phyloP scores from a whole-genome alignment of 768 basidiomycete species.

The Russula sp. region DNA sequence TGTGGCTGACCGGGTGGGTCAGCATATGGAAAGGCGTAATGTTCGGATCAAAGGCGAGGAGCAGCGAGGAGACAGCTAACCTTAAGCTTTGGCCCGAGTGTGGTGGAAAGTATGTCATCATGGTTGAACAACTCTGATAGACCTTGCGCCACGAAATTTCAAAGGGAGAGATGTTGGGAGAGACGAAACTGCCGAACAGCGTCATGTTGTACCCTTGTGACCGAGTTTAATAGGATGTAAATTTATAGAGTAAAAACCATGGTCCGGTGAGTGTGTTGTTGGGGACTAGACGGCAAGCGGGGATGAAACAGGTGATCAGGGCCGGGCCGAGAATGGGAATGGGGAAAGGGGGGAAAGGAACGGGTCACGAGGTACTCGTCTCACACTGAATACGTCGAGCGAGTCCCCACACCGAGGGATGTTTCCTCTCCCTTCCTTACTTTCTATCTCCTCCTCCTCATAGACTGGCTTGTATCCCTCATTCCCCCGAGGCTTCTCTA shows the following conservation, averaged over 20 bases:
- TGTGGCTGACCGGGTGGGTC: not conserved
- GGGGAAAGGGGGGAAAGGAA: slow-evolving; percentile 11
- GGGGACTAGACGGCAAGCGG: not conserved
- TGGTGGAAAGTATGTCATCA: not conserved
- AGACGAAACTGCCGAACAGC: not conserved
- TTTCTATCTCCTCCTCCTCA: slow-evolving; percentile 11
- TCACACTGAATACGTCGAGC: slow-evolving; percentile 6
- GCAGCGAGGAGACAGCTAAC: not conserved
- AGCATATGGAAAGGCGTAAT: slow-evolving; percentile 5
- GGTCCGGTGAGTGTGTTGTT: not conserved
- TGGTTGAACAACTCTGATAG: not conserved
- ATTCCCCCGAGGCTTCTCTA: slow-evolving; percentile 1
- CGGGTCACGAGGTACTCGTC: slow-evolving; percentile 17
- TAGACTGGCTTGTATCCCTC: slow-evolving; percentile 18
- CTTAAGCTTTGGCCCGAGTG: not conserved
- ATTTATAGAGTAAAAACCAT: not conserved
- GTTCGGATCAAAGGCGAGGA: slow-evolving; percentile 1
- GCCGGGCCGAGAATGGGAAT: slow-evolving; percentile 11
- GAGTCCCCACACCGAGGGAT: slow-evolving; percentile 8
- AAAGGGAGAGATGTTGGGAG: not conserved
- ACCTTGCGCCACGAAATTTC: not conserved
- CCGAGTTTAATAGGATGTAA: not conserved
- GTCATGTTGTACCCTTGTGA: not conserved
- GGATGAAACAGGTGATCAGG: slow-evolving; percentile 15
- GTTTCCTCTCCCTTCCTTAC: slow-evolving; percentile 9